Evolutionary conservation across 148 eudicot genomes (phyloP).

Genomic region (Oxyria digyna): DNA sequence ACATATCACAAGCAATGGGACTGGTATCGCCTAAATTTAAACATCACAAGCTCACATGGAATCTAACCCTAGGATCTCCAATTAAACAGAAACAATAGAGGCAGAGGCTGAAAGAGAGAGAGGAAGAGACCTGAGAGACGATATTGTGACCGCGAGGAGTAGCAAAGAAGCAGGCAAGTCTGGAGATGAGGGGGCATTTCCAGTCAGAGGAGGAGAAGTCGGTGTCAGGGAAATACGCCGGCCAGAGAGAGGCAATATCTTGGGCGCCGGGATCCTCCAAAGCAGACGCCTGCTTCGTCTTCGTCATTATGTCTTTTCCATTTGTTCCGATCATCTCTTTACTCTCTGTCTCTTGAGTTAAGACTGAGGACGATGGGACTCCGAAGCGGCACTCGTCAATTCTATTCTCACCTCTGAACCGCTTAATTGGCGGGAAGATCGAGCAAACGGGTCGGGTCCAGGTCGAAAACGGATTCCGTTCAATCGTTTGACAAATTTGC

Average conservation of each 20-base stretch:
- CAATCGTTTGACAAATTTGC: too few species aligned
- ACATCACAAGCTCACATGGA: not conserved
- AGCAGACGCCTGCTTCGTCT: constrained; percentile 13
- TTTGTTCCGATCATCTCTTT: constrained; percentile 12
- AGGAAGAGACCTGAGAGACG: constrained; percentile 41
- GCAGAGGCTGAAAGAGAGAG: not conserved
- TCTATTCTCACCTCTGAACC: not conserved
- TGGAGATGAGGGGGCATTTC: constrained; percentile 33
- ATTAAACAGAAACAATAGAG: too few species aligned
- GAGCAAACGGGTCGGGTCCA: too few species aligned
- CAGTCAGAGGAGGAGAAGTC: constrained; percentile 33
- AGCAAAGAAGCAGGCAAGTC: constrained; percentile 55
- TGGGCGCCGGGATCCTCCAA: not conserved
- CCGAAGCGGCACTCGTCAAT: not conserved
- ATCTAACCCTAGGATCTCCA: not conserved
- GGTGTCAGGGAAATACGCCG: constrained; percentile 46
- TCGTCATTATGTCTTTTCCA: constrained; percentile 18
- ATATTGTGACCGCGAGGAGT: constrained; percentile 37
- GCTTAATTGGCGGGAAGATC: constrained; percentile 1
- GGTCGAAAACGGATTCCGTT: too few species aligned
- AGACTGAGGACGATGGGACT: not conserved
- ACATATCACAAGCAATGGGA: not conserved
- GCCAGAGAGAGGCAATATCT: constrained; percentile 31
- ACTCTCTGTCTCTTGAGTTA: not conserved
- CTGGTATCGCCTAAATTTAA: too few species aligned